A percentile compares a stretch with the other conserved stretches of the same genome.
phyloP scores from a whole-genome alignment of 495 filamentous ascomycete genomes.

The Aspergillus coremiiformis region DNA sequence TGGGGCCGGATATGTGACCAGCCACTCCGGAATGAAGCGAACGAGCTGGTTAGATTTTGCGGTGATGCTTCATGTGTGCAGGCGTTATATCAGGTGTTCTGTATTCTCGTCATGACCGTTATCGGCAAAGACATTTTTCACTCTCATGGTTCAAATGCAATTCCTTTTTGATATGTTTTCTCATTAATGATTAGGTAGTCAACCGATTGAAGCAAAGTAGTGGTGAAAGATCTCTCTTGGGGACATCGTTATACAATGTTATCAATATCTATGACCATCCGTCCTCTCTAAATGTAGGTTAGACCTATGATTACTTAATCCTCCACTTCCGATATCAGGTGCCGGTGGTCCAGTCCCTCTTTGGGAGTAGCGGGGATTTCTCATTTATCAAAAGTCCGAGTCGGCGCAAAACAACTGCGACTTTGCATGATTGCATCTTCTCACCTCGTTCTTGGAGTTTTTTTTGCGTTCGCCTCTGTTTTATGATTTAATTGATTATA shows the following conservation, averaged over 20 bases:
- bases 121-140: slow-evolving; percentile 10
- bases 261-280: too few relatives aligned
- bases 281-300: too few relatives aligned
- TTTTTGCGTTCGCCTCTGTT: background rate
- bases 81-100: slow-evolving; percentile 22
- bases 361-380: slow-evolving; percentile 24
- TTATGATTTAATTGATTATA: too few relatives aligned
- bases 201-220: too few relatives aligned
- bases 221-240: too few relatives aligned
- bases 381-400: slow-evolving; percentile 12
- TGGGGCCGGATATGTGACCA: slow-evolving; percentile 1
- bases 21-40: slow-evolving; percentile 8
- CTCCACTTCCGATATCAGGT: background rate
- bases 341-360: slow-evolving; percentile 10
- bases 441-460: background rate
- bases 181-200: background rate
- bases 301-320: slow-evolving; percentile 4
- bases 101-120: slow-evolving; percentile 7
- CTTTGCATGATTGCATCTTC: slow-evolving; percentile 16
- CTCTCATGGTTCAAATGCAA: slow-evolving; percentile 13
- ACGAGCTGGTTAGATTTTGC: slow-evolving; percentile 10
- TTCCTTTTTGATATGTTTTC: background rate
- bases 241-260: too few relatives aligned
- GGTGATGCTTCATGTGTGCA: slow-evolving; percentile 15
- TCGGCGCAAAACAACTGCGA: slow-evolving; percentile 15